Evolutionary conservation across 2,329 filamentous ascomycete species (phyloP).

Genomic region (Kalmusia sp.): DNA sequence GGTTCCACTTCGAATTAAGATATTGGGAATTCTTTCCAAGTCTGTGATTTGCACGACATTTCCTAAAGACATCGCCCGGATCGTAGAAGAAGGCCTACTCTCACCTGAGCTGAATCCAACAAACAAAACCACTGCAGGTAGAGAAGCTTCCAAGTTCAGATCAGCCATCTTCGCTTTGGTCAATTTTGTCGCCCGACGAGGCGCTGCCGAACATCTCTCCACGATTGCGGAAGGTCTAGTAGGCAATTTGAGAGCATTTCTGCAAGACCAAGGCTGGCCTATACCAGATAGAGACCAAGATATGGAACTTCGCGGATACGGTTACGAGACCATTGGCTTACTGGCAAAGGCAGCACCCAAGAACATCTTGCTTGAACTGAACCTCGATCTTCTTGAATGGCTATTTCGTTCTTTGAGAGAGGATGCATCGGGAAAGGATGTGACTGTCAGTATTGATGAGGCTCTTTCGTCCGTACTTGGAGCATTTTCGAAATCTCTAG

Average conservation of each 20-base stretch:
- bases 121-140: slow-evolving; percentile 59
- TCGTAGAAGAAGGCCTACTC: slow-evolving; percentile 72
- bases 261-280: slow-evolving; percentile 86
- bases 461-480: slow-evolving; percentile 80
- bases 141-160: slow-evolving; percentile 81
- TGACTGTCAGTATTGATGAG: slow-evolving; percentile 88
- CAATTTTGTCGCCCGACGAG: slow-evolving; percentile 83
- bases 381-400: slow-evolving; percentile 71
- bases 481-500: slow-evolving; percentile 58
- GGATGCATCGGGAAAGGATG: slow-evolving; percentile 74
- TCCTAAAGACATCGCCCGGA: slow-evolving; percentile 69
- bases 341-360: slow-evolving; percentile 71
- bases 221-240: slow-evolving; percentile 74
- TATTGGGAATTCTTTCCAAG: slow-evolving; percentile 77
- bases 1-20: slow-evolving; percentile 77
- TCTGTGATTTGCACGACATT: slow-evolving; percentile 77
- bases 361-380: slow-evolving; percentile 59
- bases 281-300: slow-evolving; percentile 62
- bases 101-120: slow-evolving; percentile 45
- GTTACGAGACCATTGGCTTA: slow-evolving; percentile 90
- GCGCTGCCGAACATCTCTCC: slow-evolving; percentile 65
- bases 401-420: slow-evolving; percentile 83
- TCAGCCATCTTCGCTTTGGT: slow-evolving; percentile 85
- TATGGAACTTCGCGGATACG: slow-evolving; percentile 74
- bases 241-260: slow-evolving; percentile 72